Conservation (phyloP, 257 asterid genomes). For the Jacaranda copaia region DNA sequence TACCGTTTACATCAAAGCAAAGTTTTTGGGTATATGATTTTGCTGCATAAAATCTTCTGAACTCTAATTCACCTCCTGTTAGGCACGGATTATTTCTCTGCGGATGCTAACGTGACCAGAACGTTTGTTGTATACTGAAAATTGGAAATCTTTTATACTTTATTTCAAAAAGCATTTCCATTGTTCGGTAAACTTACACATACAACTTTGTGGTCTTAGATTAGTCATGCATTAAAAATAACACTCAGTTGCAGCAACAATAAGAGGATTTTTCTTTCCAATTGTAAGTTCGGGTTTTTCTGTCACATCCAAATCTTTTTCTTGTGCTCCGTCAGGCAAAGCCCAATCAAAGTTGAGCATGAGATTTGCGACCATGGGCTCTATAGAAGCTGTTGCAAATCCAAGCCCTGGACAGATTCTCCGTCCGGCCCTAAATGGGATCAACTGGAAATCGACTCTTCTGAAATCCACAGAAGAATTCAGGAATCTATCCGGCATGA, state of each 20-base stretch:
- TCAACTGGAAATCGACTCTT: conserved; percentile 33
- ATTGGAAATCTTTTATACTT: too few species aligned
- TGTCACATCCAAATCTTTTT: conserved; percentile 41
- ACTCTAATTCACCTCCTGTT: too few species aligned
- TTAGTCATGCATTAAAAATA: neutral
- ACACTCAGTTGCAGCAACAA: conserved; percentile 29
- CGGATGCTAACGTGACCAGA: too few species aligned
- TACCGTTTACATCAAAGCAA: too few species aligned
- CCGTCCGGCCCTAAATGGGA: conserved; percentile 48
- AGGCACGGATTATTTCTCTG: too few species aligned
- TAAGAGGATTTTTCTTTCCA: conserved; percentile 35
- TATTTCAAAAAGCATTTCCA: too few species aligned
- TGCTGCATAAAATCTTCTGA: too few species aligned
- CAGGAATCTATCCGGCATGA: conserved; percentile 42
- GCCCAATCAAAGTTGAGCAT: conserved; percentile 44
- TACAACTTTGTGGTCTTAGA: neutral
- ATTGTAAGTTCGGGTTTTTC: conserved; percentile 37
- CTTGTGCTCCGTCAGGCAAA: conserved; percentile 34
- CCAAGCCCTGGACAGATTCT: conserved; percentile 36
- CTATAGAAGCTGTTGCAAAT: conserved; percentile 26
- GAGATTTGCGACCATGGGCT: conserved; percentile 40
- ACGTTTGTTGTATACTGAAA: too few species aligned
- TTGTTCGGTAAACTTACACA: too few species aligned
- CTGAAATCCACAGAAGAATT: conserved; percentile 31
- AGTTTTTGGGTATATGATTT: too few species aligned